Evolutionary conservation across 371 early-diverging fungal species (phyloP), one percentile per base, ranked within the genome.

Genomic region (Parasitella parasitica): DNA sequence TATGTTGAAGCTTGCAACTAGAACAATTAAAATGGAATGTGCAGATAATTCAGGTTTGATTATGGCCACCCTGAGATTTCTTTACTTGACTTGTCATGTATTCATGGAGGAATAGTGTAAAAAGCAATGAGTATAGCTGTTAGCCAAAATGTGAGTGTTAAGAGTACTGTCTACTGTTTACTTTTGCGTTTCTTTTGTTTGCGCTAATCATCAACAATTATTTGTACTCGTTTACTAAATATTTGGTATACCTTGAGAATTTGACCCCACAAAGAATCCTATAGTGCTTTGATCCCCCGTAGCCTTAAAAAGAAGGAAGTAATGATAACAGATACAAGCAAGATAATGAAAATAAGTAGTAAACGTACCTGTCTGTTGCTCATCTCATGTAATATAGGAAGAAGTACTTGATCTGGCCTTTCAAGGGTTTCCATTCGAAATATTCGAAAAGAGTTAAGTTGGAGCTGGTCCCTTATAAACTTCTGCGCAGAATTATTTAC

Each of bases 401-500:
- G 61, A 26, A 97, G 72, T 1, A 87, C 83, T 41, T 79, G 73
- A 53, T 86, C 76, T 5, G 73, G 37, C 85, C 85, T 83, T 1
- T 64, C 69, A 55, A 85, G 74, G 6, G 76, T 64, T 26, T 71
- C 70, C 59, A 61, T 74, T 22, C 83, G 49, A 50, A 76, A 84
- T 30, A 82, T 77, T 2, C 92, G 86, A 41, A 98, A 67, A 0
- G 80, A 84, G 65, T 94, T 90, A 22, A 94, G 54, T 55, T 95
- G 88, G 1, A 95, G 95, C 20, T 86, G 75, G 0, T 93, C 96
- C 96, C 97, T 97, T 61, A 84, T 68, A 63, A 96, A 95, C 24
- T 70, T 57, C 27, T 82, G 63, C 3, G 71, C 62, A 1, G 91
- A 88, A 6, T 79, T 69, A 69, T 96, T 92, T 0, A 96, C 94